Percentiles rank a stretch among this genome's conserved stretches.
These are phyloP conservation scores for Phaeoacremonium minimum DNA, from an alignment of 2,329 filamentous ascomycete species.

Conservation along the genomic window DNA sequence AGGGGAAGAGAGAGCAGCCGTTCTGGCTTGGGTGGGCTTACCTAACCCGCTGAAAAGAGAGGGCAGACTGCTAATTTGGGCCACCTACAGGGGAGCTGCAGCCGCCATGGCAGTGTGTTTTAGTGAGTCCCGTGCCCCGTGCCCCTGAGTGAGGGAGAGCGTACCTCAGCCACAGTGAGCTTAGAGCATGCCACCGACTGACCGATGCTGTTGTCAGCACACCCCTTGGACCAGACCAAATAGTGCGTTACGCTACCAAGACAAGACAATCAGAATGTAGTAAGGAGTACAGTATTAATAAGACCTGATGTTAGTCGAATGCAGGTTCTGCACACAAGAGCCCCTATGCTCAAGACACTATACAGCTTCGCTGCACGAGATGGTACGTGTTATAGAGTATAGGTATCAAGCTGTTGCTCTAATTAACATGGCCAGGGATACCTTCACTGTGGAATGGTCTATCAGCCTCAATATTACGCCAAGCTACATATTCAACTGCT, in stretches of 20 bases:
- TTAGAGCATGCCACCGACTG: neutral
- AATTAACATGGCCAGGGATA: conserved; percentile 28
- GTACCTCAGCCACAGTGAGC: neutral
- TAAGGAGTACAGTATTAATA: too few species aligned
- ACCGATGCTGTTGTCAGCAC: conserved; percentile 21
- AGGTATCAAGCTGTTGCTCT: too few species aligned
- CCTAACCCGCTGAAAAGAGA: neutral
- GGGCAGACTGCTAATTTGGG: neutral
- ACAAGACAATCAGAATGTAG: too few species aligned
- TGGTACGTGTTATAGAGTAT: too few species aligned
- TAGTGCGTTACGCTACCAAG: conserved; percentile 23
- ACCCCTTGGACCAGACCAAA: conserved; percentile 39
- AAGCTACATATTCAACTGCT: conserved; percentile 38
- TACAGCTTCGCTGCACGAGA: conserved; percentile 32
- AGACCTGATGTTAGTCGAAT: conserved; percentile 24
- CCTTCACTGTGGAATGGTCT: conserved; percentile 36
- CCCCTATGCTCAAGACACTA: conserved; percentile 32
- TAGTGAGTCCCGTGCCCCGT: conserved; percentile 22
- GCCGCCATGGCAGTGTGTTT: conserved; percentile 41
- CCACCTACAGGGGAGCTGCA: conserved; percentile 29
- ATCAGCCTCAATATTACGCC: conserved; percentile 37
- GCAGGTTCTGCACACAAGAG: conserved; percentile 35
- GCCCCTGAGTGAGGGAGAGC: too few species aligned
- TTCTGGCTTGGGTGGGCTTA: conserved; percentile 37
- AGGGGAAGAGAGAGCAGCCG: conserved; percentile 27